These are phyloP conservation scores for Dalbergia cultrata DNA, from an alignment of 306 rosid species.

Conservation along the genomic window DNA sequence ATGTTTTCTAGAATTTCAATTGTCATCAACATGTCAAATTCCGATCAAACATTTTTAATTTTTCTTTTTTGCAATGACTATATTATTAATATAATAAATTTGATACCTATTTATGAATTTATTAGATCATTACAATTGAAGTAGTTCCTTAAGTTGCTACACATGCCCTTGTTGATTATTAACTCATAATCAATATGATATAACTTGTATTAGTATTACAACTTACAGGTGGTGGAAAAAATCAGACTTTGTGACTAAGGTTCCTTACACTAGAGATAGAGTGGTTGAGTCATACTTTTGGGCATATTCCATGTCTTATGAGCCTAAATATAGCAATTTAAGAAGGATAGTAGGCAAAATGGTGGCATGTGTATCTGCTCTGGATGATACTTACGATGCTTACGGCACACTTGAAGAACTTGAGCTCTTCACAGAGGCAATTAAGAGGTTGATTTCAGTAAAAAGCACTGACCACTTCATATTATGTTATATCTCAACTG, in stretches of 20 bases:
- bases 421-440: constrained; percentile 48
- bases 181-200: no score
- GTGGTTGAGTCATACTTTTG: constrained; percentile 58
- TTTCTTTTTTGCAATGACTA: no score
- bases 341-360: constrained; percentile 44
- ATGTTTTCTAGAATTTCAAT: no score
- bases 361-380: not conserved
- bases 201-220: not conserved
- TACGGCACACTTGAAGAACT: constrained; percentile 55
- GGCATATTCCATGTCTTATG: constrained; percentile 33
- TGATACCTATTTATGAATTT: no score
- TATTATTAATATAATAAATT: no score
- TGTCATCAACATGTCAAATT: no score
- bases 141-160: no score
- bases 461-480: no score
- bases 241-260: not conserved
- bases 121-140: no score
- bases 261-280: constrained; percentile 56
- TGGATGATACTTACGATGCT: constrained; percentile 57
- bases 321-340: not conserved
- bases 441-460: constrained; percentile 46
- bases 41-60: no score
- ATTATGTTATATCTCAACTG: no score
- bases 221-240: constrained; percentile 61
- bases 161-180: no score